Conservation (phyloP, 1,284 basidiomycete species). For the Apiotrichum gracile region DNA sequence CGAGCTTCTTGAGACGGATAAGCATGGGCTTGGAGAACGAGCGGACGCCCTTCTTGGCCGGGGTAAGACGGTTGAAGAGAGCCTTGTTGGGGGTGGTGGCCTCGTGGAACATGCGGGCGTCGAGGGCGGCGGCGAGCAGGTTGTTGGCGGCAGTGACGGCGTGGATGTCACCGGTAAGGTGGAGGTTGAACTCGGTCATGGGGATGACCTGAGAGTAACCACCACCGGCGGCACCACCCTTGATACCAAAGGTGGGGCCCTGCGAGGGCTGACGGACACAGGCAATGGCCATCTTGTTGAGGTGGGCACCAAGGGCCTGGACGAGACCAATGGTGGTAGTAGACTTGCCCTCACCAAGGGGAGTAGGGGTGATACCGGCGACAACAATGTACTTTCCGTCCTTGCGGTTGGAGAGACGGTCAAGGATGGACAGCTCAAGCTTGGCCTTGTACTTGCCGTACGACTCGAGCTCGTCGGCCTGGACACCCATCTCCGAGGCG, state of each 20-base stretch:
- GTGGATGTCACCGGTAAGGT: slow-evolving; percentile 97
- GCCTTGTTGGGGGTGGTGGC: slow-evolving; percentile 93
- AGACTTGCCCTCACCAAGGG: slow-evolving; percentile 96
- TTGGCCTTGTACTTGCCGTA: slow-evolving; percentile 98
- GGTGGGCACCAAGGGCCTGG: slow-evolving; percentile 91
- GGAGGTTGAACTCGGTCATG: slow-evolving; percentile 85
- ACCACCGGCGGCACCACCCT: slow-evolving; percentile 96
- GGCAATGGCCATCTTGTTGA: slow-evolving; percentile 87
- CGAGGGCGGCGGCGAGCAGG: slow-evolving; percentile 88
- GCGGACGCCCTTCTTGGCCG: slow-evolving; percentile 88
- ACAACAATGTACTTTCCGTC: slow-evolving; percentile 97
- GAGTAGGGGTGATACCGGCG: slow-evolving; percentile 95
- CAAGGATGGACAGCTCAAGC: slow-evolving; percentile 81
- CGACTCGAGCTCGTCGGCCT: slow-evolving; percentile 80
- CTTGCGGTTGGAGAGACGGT: slow-evolving; percentile 76
- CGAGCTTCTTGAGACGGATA: slow-evolving; percentile 88
- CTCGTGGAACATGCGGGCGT: slow-evolving; percentile 98
- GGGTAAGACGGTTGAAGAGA: slow-evolving; percentile 86
- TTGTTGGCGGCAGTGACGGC: slow-evolving; percentile 98
- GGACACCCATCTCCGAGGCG: slow-evolving; percentile 82
- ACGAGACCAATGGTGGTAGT: slow-evolving; percentile 97
- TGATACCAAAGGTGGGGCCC: slow-evolving; percentile 98
- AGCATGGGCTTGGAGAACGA: slow-evolving; percentile 95
- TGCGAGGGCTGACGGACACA: slow-evolving; percentile 99
- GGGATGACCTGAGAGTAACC: slow-evolving; percentile 99